These are phyloP conservation scores for Mycosphaerella arachidis DNA, from an alignment of 2,329 filamentous ascomycete species.

Conservation along the genomic window DNA sequence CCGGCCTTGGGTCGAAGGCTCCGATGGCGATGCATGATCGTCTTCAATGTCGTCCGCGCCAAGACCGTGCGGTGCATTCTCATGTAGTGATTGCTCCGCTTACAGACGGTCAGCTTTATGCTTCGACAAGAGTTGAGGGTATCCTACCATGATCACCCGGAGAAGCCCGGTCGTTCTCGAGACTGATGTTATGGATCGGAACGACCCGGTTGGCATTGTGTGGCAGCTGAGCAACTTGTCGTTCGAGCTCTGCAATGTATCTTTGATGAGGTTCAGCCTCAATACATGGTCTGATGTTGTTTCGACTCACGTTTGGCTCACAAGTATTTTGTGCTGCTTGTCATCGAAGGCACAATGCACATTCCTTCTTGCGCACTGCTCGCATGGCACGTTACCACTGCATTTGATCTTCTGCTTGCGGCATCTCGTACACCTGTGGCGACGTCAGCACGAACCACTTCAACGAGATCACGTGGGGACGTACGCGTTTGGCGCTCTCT, in stretches of 20 bases:
- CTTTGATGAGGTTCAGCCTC: conserved; percentile 10
- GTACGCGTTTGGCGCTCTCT: conserved; percentile 11
- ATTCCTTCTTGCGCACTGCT: conserved; percentile 43
- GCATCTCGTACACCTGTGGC: conserved; percentile 41
- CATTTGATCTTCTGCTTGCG: conserved; percentile 46
- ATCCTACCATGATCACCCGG: not conserved
- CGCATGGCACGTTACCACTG: conserved; percentile 41
- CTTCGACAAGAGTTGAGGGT: not conserved
- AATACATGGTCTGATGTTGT: not conserved
- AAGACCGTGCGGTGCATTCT: not conserved
- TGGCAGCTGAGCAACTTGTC: conserved; percentile 10
- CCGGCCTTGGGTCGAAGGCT: conserved; percentile 4
- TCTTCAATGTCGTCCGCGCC: conserved; percentile 3
- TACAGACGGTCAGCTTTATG: conserved; percentile 4
- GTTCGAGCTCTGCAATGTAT: conserved; percentile 18
- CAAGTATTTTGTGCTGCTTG: conserved; percentile 47
- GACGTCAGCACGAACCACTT: not conserved
- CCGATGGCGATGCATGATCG: conserved; percentile 6
- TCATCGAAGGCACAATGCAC: conserved; percentile 43
- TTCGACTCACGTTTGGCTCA: conserved; percentile 35
- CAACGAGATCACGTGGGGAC: not conserved
- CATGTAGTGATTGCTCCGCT: conserved; percentile 8
- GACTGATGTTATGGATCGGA: not conserved
- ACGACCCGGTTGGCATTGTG: not conserved
- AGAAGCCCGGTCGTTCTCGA: not conserved